A percentile compares a stretch with the other conserved stretches of the same genome.
Conservation (phyloP, 2,329 filamentous ascomycete species). For the Lomentospora prolificans region DNA sequence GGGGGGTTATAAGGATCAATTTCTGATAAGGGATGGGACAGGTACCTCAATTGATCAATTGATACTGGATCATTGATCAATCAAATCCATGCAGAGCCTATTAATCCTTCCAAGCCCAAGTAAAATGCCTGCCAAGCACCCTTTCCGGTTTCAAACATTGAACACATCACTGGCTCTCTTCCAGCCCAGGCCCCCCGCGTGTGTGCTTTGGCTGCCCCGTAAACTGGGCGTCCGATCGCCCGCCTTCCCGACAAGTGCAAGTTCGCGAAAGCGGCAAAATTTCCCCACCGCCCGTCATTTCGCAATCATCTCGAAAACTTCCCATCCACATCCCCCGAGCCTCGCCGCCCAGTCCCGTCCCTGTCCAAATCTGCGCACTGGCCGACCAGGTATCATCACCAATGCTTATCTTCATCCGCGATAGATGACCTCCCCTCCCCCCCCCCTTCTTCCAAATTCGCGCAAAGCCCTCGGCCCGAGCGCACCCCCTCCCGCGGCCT, state of each 20-base stretch:
- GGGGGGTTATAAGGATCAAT: no score
- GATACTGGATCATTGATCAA: no score
- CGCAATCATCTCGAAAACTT: background rate
- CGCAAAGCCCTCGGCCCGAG: background rate
- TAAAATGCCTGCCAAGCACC: no score
- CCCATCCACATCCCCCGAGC: background rate
- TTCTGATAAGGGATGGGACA: no score
- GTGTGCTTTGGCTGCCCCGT: no score
- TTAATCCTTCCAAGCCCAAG: no score
- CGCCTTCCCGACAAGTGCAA: background rate
- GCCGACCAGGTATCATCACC: background rate
- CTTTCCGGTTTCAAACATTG: no score
- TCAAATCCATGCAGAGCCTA: no score
- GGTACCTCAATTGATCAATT: no score
- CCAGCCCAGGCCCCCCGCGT: no score
- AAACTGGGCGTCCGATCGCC: background rate
- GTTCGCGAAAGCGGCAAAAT: background rate
- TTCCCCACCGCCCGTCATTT: background rate
- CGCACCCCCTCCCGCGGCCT: background rate
- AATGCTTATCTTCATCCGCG: background rate
- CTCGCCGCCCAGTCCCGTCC: background rate
- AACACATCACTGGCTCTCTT: no score
- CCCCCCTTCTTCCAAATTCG: background rate
- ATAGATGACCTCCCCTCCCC: background rate
- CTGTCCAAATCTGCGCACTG: background rate